Conservation (phyloP, 139 green algal genomes). For the Coelastrella sp. region DNA sequence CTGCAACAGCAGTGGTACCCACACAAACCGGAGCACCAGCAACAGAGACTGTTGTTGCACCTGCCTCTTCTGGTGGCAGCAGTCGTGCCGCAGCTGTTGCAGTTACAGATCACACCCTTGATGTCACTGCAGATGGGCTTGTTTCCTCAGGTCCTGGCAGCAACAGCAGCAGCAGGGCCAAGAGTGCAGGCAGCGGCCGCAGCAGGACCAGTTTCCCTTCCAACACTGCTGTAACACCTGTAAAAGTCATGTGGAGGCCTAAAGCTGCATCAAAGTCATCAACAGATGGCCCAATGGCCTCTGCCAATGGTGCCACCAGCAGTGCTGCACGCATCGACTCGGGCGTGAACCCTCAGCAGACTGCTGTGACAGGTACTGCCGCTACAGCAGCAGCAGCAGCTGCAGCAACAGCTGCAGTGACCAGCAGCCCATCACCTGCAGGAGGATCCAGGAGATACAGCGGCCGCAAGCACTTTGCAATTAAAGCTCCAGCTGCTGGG, state of each 20-base stretch:
- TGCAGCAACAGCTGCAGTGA: constrained; percentile 2
- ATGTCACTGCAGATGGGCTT: background rate
- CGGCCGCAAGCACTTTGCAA: background rate
- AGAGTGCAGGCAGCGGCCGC: background rate
- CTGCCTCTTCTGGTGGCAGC: background rate
- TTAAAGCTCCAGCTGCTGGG: no score
- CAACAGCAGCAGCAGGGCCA: constrained; percentile 12
- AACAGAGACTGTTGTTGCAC: background rate
- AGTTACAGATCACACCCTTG: background rate
- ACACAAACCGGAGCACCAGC: no score
- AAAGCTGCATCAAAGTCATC: constrained; percentile 2
- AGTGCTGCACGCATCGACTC: no score
- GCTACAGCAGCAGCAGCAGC: background rate
- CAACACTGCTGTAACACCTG: background rate
- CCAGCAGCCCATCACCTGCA: background rate
- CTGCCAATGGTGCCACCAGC: no score
- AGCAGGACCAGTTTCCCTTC: background rate
- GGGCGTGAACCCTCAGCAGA: no score
- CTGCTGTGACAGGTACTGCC: background rate
- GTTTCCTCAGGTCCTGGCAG: background rate
- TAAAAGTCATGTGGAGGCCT: constrained; percentile 31
- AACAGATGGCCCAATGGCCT: no score
- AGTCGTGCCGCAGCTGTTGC: background rate
- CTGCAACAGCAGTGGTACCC: constrained; percentile 1
- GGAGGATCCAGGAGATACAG: background rate